Evolutionary conservation across 148 eudicot species (phyloP).

Genomic region (Arbutus unedo): DNA sequence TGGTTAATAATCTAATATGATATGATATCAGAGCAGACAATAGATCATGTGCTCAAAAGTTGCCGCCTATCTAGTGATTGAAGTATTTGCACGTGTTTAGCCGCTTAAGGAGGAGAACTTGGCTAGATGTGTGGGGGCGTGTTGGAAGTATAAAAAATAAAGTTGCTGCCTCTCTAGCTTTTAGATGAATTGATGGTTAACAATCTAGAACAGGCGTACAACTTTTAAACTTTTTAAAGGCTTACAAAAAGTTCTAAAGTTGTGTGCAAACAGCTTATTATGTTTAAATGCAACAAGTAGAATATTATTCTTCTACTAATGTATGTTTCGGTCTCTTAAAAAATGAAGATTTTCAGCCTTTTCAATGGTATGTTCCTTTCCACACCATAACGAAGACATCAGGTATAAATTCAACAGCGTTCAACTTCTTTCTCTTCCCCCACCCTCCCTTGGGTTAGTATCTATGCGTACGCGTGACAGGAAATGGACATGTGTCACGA

Average conservation of each 20-base stretch:
- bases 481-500: too few relatives aligned
- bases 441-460: neutral
- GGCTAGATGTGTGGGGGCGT: too few relatives aligned
- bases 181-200: too few relatives aligned
- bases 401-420: neutral
- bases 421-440: neutral
- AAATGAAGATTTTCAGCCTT: neutral
- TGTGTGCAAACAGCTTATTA: neutral
- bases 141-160: too few relatives aligned
- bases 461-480: too few relatives aligned
- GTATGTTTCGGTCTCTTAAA: neutral
- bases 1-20: too few relatives aligned
- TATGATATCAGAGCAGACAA: too few relatives aligned
- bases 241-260: neutral
- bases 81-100: too few relatives aligned
- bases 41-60: too few relatives aligned
- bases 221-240: neutral
- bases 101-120: too few relatives aligned
- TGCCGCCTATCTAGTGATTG: too few relatives aligned
- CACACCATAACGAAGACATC: neutral
- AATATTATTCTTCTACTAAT: neutral
- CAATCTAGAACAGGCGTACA: neutral
- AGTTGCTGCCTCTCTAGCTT: too few relatives aligned
- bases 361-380: neutral
- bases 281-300: neutral